phyloP scores from a whole-genome alignment of 2,329 filamentous ascomycete species.

The Plectosphaerella cucumerina region DNA sequence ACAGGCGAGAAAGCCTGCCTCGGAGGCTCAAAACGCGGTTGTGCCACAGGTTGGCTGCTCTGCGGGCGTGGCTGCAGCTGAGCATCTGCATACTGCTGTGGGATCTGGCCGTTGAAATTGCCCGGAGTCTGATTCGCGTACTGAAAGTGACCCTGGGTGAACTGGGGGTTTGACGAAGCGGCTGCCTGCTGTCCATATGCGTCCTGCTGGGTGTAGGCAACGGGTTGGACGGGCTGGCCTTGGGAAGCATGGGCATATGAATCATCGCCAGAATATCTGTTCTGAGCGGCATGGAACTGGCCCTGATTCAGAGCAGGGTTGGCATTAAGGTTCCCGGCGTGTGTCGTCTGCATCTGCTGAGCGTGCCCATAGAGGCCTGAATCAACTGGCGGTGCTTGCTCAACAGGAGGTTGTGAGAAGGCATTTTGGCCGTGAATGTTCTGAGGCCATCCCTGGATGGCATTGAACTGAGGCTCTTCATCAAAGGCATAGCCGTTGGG shows the following conservation, averaged over 20 bases:
- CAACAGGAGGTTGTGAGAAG: constrained; percentile 28
- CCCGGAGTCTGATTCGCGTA: constrained; percentile 27
- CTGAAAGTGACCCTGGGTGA: constrained; percentile 25
- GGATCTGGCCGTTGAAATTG: constrained; percentile 24
- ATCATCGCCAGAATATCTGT: constrained; percentile 8
- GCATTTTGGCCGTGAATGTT: constrained; percentile 25
- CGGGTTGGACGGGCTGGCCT: constrained; percentile 32
- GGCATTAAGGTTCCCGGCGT: constrained; percentile 6
- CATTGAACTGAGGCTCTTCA: constrained; percentile 27
- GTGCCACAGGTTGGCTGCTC: constrained; percentile 25
- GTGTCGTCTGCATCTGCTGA: constrained; percentile 9
- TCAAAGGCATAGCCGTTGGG: constrained; percentile 7
- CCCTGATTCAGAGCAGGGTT: constrained; percentile 8
- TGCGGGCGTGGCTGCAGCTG: constrained; percentile 29
- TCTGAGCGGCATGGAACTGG: constrained; percentile 7
- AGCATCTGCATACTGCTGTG: constrained; percentile 24
- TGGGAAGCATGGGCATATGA: constrained; percentile 25
- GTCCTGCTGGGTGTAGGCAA: constrained; percentile 30
- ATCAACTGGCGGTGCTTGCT: constrained; percentile 25
- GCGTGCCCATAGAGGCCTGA: constrained; percentile 7
- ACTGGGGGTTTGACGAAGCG: constrained; percentile 24
- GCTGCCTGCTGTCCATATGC: constrained; percentile 28
- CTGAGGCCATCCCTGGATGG: constrained; percentile 33
- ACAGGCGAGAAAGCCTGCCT: constrained; percentile 8
- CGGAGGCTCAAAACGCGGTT: constrained; percentile 19